These are phyloP conservation scores for Penicillium coffeae DNA, from an alignment of 495 filamentous ascomycete genomes.

Conservation along the genomic window DNA sequence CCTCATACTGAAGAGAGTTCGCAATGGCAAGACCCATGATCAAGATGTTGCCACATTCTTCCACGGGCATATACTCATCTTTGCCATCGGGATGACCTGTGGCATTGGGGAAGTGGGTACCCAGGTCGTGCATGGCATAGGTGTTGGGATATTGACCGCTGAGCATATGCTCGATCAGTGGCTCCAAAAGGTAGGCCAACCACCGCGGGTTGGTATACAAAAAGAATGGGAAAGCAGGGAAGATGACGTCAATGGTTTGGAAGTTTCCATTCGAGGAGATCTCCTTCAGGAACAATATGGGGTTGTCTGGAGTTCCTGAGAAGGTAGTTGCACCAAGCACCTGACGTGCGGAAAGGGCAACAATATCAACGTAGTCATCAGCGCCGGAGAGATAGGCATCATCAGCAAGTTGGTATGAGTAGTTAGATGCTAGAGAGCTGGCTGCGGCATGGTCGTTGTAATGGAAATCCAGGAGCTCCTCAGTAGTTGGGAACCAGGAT, in stretches of 20 bases:
- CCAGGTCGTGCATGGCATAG: conserved; percentile 94
- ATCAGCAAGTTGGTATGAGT: conserved; percentile 68
- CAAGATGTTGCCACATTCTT: conserved; percentile 94
- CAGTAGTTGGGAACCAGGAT: conserved; percentile 61
- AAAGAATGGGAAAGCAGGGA: conserved; percentile 93
- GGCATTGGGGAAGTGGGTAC: conserved; percentile 83
- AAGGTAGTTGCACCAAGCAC: conserved; percentile 88
- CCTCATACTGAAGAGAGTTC: conserved; percentile 71
- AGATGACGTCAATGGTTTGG: conserved; percentile 97
- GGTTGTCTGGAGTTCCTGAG: conserved; percentile 77
- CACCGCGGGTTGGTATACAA: conserved; percentile 90
- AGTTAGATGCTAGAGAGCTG: conserved; percentile 62
- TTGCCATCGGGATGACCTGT: conserved; percentile 84
- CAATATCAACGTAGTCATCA: conserved; percentile 67
- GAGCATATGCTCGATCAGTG: conserved; percentile 83
- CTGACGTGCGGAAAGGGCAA: conserved; percentile 84
- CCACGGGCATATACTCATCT: conserved; percentile 96
- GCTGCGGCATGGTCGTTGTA: conserved; percentile 69
- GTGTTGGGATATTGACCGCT: conserved; percentile 88
- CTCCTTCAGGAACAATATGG: conserved; percentile 89
- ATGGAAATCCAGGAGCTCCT: conserved; percentile 68
- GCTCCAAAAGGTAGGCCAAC: conserved; percentile 87
- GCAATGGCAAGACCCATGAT: conserved; percentile 89
- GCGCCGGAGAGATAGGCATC: conserved; percentile 63
- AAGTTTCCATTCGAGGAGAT: conserved; percentile 93